Conservation (phyloP, 169 alveolate species). For the Eimeria sp. region DNA sequence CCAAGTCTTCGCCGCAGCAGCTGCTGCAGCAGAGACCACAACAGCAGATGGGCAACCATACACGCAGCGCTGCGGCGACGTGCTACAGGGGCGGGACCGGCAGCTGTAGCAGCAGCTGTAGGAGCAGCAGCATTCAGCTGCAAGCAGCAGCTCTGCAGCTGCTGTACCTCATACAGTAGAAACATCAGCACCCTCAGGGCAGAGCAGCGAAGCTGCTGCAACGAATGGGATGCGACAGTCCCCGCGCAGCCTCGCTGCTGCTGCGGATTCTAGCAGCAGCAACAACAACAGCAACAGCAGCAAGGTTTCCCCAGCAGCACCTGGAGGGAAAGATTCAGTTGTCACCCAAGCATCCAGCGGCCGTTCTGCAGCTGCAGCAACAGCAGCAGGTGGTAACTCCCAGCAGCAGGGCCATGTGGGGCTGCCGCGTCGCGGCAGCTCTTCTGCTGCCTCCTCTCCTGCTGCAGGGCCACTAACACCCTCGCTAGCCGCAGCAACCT, state of each 20-base stretch:
- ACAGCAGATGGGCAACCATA: constrained; percentile 53
- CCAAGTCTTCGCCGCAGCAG: neutral
- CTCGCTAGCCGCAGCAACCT: neutral
- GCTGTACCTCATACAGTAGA: neutral
- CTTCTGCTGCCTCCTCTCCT: constrained; percentile 39
- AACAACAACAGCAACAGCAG: constrained; percentile 45
- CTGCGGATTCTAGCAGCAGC: constrained; percentile 54
- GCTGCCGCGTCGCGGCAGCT: constrained; percentile 41
- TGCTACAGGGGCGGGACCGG: constrained; percentile 32
- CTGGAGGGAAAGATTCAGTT: constrained; percentile 13
- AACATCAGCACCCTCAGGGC: constrained; percentile 21
- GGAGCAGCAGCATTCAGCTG: neutral
- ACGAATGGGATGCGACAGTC: constrained; percentile 51
- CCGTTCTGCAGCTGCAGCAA: constrained; percentile 21
- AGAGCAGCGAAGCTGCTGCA: constrained; percentile 69
- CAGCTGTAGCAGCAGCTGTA: constrained; percentile 16
- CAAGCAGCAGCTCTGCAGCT: constrained; percentile 10
- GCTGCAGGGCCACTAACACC: constrained; percentile 1
- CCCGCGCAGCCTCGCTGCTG: constrained; percentile 53
- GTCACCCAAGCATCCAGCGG: neutral
- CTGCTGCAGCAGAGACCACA: neutral
- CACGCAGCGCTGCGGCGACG: neutral
- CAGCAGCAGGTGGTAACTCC: neutral
- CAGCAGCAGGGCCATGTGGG: constrained; percentile 11
- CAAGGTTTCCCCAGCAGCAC: constrained; percentile 16